Conservation (phyloP, 2,329 filamentous ascomycete species). For the Diplocarpon rosae region DNA sequence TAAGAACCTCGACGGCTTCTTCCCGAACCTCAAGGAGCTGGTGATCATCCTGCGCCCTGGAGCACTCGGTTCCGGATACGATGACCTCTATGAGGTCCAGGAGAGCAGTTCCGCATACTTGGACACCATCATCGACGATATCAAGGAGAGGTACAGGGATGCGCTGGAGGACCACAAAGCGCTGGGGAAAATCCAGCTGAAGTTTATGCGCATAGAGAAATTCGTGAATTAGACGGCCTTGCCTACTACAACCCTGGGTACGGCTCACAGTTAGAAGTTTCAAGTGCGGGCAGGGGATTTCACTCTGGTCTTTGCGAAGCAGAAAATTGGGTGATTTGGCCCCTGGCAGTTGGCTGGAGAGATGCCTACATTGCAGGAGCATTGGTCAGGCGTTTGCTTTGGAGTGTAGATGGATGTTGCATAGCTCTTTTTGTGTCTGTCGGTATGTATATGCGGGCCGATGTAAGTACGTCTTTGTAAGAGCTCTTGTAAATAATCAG, state of each 20-base stretch:
- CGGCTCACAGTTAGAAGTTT: too few relatives aligned
- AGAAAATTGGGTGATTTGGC: too few relatives aligned
- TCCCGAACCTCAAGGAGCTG: slow-evolving; percentile 5
- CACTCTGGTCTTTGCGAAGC: too few relatives aligned
- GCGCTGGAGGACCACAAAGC: background rate
- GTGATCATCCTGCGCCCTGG: slow-evolving; percentile 6
- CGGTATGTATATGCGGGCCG: too few relatives aligned
- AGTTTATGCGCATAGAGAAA: slow-evolving; percentile 4
- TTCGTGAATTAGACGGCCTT: background rate
- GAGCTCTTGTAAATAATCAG: too few relatives aligned
- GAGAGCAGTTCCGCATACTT: background rate
- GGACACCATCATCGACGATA: background rate
- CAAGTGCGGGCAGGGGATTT: too few relatives aligned
- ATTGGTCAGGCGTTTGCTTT: too few relatives aligned
- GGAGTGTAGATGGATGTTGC: too few relatives aligned
- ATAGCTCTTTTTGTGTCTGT: too few relatives aligned
- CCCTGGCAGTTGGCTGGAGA: too few relatives aligned
- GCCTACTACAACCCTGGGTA: background rate
- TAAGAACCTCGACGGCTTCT: background rate
- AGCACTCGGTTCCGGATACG: background rate
- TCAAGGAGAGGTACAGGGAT: background rate
- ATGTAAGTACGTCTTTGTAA: too few relatives aligned
- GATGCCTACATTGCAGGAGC: too few relatives aligned
- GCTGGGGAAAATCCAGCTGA: background rate
- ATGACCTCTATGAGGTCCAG: slow-evolving; percentile 5